phyloP scores from a whole-genome alignment of 2,329 filamentous ascomycete species.

The Calonectria multiphialidica region DNA sequence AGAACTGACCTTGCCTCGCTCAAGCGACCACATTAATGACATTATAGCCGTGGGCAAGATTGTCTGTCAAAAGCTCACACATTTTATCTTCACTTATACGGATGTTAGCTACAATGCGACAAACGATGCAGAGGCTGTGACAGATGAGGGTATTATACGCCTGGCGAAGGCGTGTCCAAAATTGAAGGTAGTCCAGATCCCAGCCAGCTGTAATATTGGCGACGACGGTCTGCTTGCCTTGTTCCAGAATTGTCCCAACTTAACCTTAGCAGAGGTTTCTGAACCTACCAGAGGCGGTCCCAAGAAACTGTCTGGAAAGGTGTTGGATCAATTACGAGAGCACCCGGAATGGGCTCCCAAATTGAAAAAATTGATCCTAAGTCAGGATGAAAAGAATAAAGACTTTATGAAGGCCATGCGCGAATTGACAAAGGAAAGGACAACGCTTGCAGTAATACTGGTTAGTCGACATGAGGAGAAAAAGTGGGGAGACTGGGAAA shows the following conservation, averaged over 20 bases:
- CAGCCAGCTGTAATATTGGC: neutral
- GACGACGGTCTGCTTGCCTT: constrained; percentile 3
- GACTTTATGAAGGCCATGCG: constrained; percentile 31
- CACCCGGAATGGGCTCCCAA: constrained; percentile 26
- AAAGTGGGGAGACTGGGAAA: constrained; percentile 29
- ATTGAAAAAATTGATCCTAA: constrained; percentile 12
- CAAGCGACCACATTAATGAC: constrained; percentile 29
- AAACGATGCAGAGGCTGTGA: constrained; percentile 14
- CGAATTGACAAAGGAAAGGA: constrained; percentile 21
- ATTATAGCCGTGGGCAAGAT: constrained; percentile 18
- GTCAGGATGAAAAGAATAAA: neutral
- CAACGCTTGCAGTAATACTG: constrained; percentile 8
- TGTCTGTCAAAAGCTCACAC: constrained; percentile 16
- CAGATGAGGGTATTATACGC: constrained; percentile 10
- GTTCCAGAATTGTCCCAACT: neutral
- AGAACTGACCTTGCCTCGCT: neutral
- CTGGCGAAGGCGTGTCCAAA: constrained; percentile 26
- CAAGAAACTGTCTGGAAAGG: neutral
- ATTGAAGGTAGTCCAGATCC: constrained; percentile 20
- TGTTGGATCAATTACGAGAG: constrained; percentile 13
- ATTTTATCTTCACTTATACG: constrained; percentile 17
- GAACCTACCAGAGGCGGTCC: neutral
- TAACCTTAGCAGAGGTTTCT: constrained; percentile 17
- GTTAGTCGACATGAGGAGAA: neutral
- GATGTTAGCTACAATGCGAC: constrained; percentile 25